Evolutionary conservation across 1,284 basidiomycete genomes (phyloP).

Genomic region (Cystobasidiaceae sp.): DNA sequence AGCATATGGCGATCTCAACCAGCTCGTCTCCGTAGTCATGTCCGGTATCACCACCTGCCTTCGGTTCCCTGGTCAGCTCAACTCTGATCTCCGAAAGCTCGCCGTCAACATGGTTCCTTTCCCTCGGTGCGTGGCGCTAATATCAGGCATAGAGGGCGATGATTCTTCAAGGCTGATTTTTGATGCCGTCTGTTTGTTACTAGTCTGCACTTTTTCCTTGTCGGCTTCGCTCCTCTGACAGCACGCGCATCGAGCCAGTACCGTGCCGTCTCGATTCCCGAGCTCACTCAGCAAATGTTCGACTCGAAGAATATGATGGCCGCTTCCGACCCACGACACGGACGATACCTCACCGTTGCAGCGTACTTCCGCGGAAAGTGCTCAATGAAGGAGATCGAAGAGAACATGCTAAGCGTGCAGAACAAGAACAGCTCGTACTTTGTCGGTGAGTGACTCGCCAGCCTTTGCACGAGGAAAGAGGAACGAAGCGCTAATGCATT

Average conservation of each 20-base stretch:
- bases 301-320: conserved; percentile 76
- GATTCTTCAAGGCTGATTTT: neutral
- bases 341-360: conserved; percentile 74
- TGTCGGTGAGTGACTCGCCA: conserved; percentile 51
- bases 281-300: conserved; percentile 97
- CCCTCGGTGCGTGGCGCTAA: conserved; percentile 36
- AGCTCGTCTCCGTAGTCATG: conserved; percentile 96
- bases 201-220: conserved; percentile 96
- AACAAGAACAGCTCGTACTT: conserved; percentile 97
- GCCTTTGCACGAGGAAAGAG: neutral
- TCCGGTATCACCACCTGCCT: conserved; percentile 92
- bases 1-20: conserved; percentile 94
- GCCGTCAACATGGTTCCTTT: conserved; percentile 82
- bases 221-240: conserved; percentile 86
- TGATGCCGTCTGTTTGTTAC: neutral
- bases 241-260: conserved; percentile 72
- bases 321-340: conserved; percentile 88
- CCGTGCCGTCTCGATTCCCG: conserved; percentile 88
- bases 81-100: conserved; percentile 93
- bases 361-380: conserved; percentile 98
- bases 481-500: neutral
- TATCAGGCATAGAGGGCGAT: conserved; percentile 8
- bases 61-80: conserved; percentile 97
- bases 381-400: conserved; percentile 98
- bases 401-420: conserved; percentile 95